Base-by-base conservation (phyloP, 2,329 filamentous ascomycete genomes). In the Beauveria brongniartii region DNA sequence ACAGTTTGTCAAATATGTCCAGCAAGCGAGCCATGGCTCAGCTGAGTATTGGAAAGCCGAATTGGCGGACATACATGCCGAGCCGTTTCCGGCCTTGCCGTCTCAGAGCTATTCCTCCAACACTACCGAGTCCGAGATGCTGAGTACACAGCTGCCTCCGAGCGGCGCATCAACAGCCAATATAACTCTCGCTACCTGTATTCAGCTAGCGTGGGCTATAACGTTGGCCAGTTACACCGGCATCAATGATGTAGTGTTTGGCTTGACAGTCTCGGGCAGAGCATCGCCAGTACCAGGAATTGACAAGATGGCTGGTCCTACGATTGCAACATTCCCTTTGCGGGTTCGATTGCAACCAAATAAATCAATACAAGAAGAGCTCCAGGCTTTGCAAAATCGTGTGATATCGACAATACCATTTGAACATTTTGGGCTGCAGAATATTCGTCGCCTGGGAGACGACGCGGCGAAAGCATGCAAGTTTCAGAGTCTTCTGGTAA, bases 401-500 rank as follows among this genome's bases (percentile, higher is more conserved):
- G 28, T 63, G 44, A 10, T 61, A 16, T 18, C 47, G 14, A 43
- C 62, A 12, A 55, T 58, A 41, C 59, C 61, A 8, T 66, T 63
- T 67, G 82, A 88, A 67, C 84, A 89, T 67, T 74, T 81, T 46
- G 82, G 82, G 10, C 70, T 84, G 41, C 81, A 83, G 50, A 66
- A 82, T 62, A 84, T 85, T 58, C 80, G 82, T 10, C 75, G 77
- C n/a, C 69, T 84, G 8, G 81, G 79, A 64, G 70, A 75, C 1
- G 80, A 83, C 59, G 76, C 78, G 3, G 73, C 77, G 18, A 73
- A 80, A 62, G 81, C 81, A 3, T 83, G 80, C 65, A 77, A 80
- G 59, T 75, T 82, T 55, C 76, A 78, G 18, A 82, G 57, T 66
- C 8, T 30, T 2, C 6, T 58, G n/a, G 55, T 28, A 3, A 58